Evolutionary conservation across 106 monocot species (phyloP).

Genomic region (Allium cepa): DNA sequence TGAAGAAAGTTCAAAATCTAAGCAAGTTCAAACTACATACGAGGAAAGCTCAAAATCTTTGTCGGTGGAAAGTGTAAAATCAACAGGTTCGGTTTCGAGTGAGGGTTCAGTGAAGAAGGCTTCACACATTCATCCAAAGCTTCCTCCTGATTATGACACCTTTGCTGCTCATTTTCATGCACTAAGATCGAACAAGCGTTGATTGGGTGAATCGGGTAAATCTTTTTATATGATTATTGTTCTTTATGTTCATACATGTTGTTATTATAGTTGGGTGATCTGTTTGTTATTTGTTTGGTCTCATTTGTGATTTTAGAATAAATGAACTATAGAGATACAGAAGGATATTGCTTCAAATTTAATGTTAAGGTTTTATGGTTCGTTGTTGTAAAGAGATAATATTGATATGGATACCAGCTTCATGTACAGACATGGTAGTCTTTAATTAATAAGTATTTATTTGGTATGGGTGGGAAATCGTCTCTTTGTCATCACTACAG

Average conservation of each 20-base stretch:
- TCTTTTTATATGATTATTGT: not conserved
- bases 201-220: not conserved
- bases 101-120: constrained; percentile 20
- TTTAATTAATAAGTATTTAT: too few relatives aligned
- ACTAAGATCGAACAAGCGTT: constrained; percentile 39
- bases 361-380: too few relatives aligned
- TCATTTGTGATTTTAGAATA: not conserved
- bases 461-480: too few relatives aligned
- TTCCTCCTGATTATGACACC: constrained; percentile 58
- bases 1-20: not conserved
- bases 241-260: not conserved
- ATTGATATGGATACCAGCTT: too few relatives aligned
- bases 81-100: constrained; percentile 13
- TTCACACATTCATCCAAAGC: constrained; percentile 69
- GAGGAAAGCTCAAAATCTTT: constrained; percentile 11
- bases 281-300: constrained; percentile 5
- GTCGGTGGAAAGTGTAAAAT: not conserved
- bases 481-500: too few relatives aligned
- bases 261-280: constrained; percentile 2
- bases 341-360: not conserved
- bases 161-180: constrained; percentile 64
- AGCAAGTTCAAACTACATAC: constrained; percentile 1
- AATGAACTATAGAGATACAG: too few relatives aligned
- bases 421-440: too few relatives aligned
- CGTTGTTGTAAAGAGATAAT: too few relatives aligned